A percentile compares a stretch with the other conserved stretches of the same genome.
Evolutionary conservation across 805 yeast species (phyloP).

Genomic region (Kregervanrija delftensis): DNA sequence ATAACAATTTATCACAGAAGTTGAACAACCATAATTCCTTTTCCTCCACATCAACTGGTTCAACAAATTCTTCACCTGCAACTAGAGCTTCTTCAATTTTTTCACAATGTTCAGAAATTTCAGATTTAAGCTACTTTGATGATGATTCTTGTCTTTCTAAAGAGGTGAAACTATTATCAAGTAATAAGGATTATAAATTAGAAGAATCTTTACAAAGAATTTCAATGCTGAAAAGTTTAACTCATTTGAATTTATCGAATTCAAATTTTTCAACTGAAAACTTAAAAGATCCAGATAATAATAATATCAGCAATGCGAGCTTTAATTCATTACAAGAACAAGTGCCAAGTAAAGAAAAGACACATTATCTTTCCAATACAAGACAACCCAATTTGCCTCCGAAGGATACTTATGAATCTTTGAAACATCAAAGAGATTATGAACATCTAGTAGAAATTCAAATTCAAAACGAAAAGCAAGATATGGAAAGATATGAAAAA

Average conservation of each 20-base stretch:
- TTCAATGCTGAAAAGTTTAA: conserved; percentile 19
- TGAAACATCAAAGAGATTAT: conserved; percentile 48
- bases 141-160: conserved; percentile 23
- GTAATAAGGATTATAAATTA: conserved; percentile 24
- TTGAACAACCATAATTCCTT: neutral
- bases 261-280: conserved; percentile 1
- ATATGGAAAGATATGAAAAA: conserved; percentile 25
- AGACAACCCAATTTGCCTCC: conserved; percentile 66
- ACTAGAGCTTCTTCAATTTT: conserved; percentile 42
- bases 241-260: conserved; percentile 7
- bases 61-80: conserved; percentile 24
- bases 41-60: conserved; percentile 5
- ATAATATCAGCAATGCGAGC: neutral
- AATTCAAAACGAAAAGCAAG: conserved; percentile 31
- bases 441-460: conserved; percentile 38
- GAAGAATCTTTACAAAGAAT: conserved; percentile 34
- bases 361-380: conserved; percentile 36
- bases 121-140: conserved; percentile 18
- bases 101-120: conserved; percentile 28
- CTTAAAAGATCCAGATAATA: neutral
- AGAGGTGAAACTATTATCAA: conserved; percentile 31
- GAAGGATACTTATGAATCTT: conserved; percentile 44
- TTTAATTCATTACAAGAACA: neutral
- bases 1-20: no score
- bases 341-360: conserved; percentile 13